Base-by-base conservation (phyloP, 2,329 filamentous ascomycete species). In the Rhinocladiella mackenziei region DNA sequence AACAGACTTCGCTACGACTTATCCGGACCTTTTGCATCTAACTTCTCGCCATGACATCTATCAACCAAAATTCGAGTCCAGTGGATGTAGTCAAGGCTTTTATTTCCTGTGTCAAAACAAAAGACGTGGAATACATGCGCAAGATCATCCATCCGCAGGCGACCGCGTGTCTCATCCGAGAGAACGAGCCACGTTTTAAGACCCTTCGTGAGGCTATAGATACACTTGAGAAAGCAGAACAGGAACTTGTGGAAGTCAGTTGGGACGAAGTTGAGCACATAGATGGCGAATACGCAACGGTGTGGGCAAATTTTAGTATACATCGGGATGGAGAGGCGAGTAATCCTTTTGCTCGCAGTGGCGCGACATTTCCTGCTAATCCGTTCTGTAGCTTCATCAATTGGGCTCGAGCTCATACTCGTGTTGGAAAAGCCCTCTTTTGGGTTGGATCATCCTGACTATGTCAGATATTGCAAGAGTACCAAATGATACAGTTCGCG, bases 151-250 rank as follows among this genome's bases (percentile, higher is more conserved):
- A 43, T 43, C 39, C 29, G 19, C n/a, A 43, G 5, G 39, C 39
- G 22, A 43, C 39, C 11, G 39, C 39, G 17, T 35, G 29, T 15
- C 39, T 43, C 20, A 43, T 43, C 30, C 39, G 39, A 33, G 3
- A 32, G 14, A 32, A 40, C 38, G 38, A 40, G 38, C 38, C 38
- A 40, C 38, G 38, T 23, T 40, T 40, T 6, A n/a, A 40, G 23
- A 2, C 38, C 3, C 23, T 40, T 2, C 7, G 1, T 6, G 26
- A 40, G 2, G 38, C 38, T 2, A 31, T 40, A 30, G 38, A 40
- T 32, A 33, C 38, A 26, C 26, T 40, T 10, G 38, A 33, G 38
- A 40, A 40, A 20, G 38, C 38, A 18, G 38, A 40, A 14, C 38
- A 40, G 26, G 38, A 40, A 33, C 17, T 40, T 9, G 38, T 40